phyloP scores from a whole-genome alignment of 371 early-diverging fungal species.

The Apophysomyces sp. region DNA sequence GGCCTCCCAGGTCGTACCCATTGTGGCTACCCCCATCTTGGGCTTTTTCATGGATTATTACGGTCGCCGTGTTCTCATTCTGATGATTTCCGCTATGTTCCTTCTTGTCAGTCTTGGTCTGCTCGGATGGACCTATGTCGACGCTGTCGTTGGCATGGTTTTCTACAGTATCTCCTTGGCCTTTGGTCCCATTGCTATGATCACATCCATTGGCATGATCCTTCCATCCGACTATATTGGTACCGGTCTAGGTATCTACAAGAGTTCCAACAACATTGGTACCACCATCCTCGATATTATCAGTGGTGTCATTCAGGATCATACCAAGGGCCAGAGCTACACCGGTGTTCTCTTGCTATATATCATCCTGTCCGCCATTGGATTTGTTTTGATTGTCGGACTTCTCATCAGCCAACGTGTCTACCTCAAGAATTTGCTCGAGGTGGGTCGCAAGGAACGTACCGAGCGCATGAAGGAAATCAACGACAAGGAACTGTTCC shows the following conservation, averaged over 20 bases:
- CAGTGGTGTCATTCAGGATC: constrained; percentile 34
- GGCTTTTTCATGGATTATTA: constrained; percentile 40
- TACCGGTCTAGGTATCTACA: constrained; percentile 39
- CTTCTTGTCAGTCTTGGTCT: constrained; percentile 13
- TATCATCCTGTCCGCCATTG: constrained; percentile 16
- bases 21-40: constrained; percentile 36
- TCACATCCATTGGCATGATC: constrained; percentile 28
- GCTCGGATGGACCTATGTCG: constrained; percentile 15
- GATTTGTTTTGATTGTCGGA: constrained; percentile 21
- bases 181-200: constrained; percentile 36
- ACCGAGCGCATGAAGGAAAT: constrained; percentile 22
- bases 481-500: constrained; percentile 21
- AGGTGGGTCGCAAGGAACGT: constrained; percentile 23
- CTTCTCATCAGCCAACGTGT: constrained; percentile 20
- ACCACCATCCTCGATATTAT: constrained; percentile 30
- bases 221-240: constrained; percentile 31
- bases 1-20: constrained; percentile 33
- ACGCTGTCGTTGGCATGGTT: constrained; percentile 26
- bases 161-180: constrained; percentile 30
- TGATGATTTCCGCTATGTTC: constrained; percentile 14
- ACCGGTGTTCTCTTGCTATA: constrained; percentile 24
- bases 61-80: constrained; percentile 27
- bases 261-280: constrained; percentile 32
- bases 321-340: constrained; percentile 16
- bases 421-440: constrained; percentile 20